Conservation (phyloP, 306 rosid species). For the Rosa persica region DNA sequence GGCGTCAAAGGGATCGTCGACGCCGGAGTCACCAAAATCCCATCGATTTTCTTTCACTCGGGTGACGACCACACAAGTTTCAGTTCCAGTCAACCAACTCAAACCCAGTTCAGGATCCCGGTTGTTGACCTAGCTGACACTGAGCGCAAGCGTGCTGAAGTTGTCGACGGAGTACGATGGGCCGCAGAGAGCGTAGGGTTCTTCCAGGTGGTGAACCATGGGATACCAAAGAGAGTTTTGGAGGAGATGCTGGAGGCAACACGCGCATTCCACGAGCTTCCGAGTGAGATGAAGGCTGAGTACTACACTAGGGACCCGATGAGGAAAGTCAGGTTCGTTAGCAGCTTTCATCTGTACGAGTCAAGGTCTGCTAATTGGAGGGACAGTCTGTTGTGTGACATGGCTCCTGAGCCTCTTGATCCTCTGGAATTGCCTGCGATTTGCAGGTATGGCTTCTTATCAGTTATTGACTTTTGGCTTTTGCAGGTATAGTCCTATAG, state of each 20-base stretch:
- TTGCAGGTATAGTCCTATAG: too few species aligned
- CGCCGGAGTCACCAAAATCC: constrained; percentile 1
- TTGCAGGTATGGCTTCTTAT: constrained; percentile 27
- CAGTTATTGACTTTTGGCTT: too few species aligned
- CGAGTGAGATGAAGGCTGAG: constrained; percentile 35
- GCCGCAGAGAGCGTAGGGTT: constrained; percentile 38
- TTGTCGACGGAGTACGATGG: constrained; percentile 17
- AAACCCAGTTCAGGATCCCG: constrained; percentile 18
- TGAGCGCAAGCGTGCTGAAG: background rate
- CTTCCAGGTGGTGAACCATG: constrained; percentile 56
- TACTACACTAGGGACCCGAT: constrained; percentile 24
- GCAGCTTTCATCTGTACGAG: constrained; percentile 42
- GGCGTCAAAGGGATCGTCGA: too few species aligned
- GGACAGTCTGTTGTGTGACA: constrained; percentile 36
- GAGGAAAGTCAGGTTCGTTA: constrained; percentile 34
- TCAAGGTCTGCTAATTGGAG: constrained; percentile 49
- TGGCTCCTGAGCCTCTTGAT: constrained; percentile 29
- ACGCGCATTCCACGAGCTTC: constrained; percentile 44
- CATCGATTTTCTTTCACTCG: background rate
- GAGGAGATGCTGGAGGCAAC: constrained; percentile 29
- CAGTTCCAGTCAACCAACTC: background rate
- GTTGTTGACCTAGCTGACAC: constrained; percentile 24
- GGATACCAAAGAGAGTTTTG: constrained; percentile 26
- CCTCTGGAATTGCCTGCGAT: constrained; percentile 11
- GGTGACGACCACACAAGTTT: background rate